Base-by-base conservation (phyloP, 148 eudicot genomes). In the Vaccinium darrowii region DNA sequence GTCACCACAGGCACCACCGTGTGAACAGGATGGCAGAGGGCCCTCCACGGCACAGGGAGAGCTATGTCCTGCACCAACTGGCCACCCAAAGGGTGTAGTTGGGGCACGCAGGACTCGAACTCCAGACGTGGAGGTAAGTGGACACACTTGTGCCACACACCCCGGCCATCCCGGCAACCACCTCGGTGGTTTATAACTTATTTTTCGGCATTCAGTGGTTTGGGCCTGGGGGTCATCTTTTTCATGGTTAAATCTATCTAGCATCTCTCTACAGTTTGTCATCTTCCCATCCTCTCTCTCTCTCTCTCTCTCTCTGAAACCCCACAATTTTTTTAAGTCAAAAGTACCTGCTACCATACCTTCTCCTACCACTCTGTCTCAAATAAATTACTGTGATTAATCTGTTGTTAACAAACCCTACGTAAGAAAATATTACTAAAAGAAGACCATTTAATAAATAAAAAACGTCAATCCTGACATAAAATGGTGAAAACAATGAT, bases 251-350 rank as follows among this genome's bases (percentile, higher is more conserved):
- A 69, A 33, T 63, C 69, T 63, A 63, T n/a, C 69, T 33, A 33
- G 36, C 1, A 33, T 1, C 43, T 39, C 27, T 23, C 30, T 63
- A 12, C 2, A 11, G 11, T 69, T 27, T 27, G 39, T 27, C 74
- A 69, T 69, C 74, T 69, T 69, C 74, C 39, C 73, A 67, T 67
- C 73, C 27, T 4, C 73, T 67, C 36, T n/a, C 30, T 63, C 69
- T 9, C 36, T 33, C 36, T 33, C 36, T 33, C 27, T 4, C 74
- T 69, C 39, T 63, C 71, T 63, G 9, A 2, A 63, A n/a, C 9
- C 27, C 71, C 71, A 9, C 71, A 63, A 63, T 21, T 65, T 65
- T 65, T 65, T 65, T n/a, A 65, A 3, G 0, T 39, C 47, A 1
- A n/a, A 8, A 63, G 1, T 65, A 65, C 30, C 71, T n/a, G 71